A percentile compares a stretch with the other conserved stretches of the same genome.
These are phyloP conservation scores for Nasturtium officinale DNA, from an alignment of 345 rosid genomes.

Conservation along the genomic window DNA sequence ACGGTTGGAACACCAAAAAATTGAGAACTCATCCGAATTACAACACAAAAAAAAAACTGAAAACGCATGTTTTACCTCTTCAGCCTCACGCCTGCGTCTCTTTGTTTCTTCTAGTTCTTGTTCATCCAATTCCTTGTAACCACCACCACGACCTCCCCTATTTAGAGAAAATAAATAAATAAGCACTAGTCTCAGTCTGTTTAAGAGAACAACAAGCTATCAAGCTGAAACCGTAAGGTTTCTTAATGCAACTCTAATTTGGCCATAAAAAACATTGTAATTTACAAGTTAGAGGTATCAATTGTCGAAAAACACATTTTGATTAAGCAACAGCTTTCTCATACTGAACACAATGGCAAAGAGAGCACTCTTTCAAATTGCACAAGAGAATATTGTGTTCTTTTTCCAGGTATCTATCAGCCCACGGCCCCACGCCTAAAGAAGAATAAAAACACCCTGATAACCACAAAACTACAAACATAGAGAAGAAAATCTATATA, in stretches of 20 bases:
- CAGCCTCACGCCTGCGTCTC: constrained; percentile 88
- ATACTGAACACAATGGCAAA: background rate
- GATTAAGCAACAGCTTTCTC: background rate
- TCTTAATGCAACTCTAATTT: constrained; percentile 6
- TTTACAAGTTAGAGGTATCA: background rate
- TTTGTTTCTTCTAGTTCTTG: constrained; percentile 97
- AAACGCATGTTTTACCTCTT: constrained; percentile 61
- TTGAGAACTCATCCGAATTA: background rate
- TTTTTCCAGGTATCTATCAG: background rate
- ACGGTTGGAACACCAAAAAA: constrained; percentile 24
- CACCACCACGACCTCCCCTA: constrained; percentile 99
- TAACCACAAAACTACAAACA: background rate
- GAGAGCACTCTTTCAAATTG: background rate
- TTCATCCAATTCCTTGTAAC: constrained; percentile 98
- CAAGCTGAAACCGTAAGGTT: background rate
- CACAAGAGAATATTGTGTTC: background rate
- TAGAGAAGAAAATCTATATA: background rate
- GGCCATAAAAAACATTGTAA: background rate
- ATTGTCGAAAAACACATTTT: background rate
- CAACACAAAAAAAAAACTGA: background rate
- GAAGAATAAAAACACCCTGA: constrained; percentile 1
- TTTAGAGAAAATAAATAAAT: constrained; percentile 12
- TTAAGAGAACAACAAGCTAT: background rate
- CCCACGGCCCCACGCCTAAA: constrained; percentile 3
- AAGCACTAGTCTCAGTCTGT: background rate